A percentile compares a stretch with the other conserved stretches of the same genome.
phyloP scores from a whole-genome alignment of 2,329 filamentous ascomycete species.

The Karstenula rhodostoma region DNA sequence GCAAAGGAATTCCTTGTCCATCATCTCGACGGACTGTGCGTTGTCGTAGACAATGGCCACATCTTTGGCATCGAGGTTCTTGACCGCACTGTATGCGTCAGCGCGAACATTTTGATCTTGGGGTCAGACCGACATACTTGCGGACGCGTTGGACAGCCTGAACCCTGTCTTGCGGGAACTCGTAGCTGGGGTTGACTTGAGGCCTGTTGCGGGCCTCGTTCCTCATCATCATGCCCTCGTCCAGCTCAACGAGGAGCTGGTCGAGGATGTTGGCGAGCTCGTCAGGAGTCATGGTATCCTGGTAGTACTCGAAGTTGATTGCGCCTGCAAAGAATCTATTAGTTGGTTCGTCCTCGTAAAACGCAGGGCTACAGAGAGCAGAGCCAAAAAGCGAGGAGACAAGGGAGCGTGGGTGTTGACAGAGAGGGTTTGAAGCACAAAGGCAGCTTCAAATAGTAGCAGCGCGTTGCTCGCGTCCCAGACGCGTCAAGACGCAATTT shows the following conservation, averaged over 20 bases:
- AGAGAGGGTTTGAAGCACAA: neutral
- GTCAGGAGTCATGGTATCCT: neutral
- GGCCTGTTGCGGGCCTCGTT: neutral
- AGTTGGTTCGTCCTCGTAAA: neutral
- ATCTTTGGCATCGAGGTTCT: neutral
- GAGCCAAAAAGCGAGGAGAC: neutral
- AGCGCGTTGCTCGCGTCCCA: neutral
- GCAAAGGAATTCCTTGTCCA: conserved; percentile 17
- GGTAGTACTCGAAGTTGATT: neutral
- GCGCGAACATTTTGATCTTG: neutral
- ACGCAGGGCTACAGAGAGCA: neutral
- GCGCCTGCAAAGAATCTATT: neutral
- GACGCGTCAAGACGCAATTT: neutral
- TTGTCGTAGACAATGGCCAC: conserved; percentile 2
- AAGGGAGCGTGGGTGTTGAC: neutral
- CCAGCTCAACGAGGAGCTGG: neutral
- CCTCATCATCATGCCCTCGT: neutral
- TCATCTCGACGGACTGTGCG: neutral
- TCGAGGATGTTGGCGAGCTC: neutral
- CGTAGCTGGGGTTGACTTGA: neutral
- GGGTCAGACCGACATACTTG: neutral
- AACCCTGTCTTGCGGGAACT: neutral
- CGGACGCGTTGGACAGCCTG: neutral
- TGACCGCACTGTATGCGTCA: neutral
- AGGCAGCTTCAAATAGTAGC: neutral